These are phyloP conservation scores for Ogataea methylovora DNA, from an alignment of 805 yeast genomes.

Conservation along the genomic window DNA sequence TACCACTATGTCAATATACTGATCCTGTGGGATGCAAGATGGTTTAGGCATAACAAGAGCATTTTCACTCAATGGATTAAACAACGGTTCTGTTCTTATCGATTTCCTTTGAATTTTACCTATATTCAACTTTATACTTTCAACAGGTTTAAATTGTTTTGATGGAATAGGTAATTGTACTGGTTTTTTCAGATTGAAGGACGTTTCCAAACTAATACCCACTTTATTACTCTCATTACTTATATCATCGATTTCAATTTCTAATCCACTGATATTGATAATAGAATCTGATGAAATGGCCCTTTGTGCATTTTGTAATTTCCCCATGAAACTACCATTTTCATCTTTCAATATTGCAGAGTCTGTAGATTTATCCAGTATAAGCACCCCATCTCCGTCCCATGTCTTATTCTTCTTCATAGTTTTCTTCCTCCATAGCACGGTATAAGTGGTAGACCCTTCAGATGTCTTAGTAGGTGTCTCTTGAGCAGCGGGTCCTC, in stretches of 20 bases:
- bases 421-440: constrained; percentile 66
- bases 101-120: constrained; percentile 3
- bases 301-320: too few relatives aligned
- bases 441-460: constrained; percentile 16
- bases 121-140: constrained; percentile 12
- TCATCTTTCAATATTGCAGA: constrained; percentile 17
- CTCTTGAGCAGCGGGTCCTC: too few relatives aligned
- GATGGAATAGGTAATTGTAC: background rate
- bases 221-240: too few relatives aligned
- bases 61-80: constrained; percentile 26
- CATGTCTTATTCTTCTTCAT: constrained; percentile 82
- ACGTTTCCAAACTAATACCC: too few relatives aligned
- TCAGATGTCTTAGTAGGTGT: too few relatives aligned
- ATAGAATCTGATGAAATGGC: too few relatives aligned
- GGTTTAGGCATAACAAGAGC: constrained; percentile 36
- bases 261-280: too few relatives aligned
- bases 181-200: background rate
- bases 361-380: constrained; percentile 17
- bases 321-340: constrained; percentile 20
- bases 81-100: constrained; percentile 25
- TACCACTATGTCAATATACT: constrained; percentile 39
- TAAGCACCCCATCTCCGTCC: constrained; percentile 83
- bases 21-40: constrained; percentile 8
- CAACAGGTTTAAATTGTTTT: constrained; percentile 10
- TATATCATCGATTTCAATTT: too few relatives aligned